Evolutionary conservation across 805 yeast genomes (phyloP).

Genomic region (Wickerhamiella azymoides): DNA sequence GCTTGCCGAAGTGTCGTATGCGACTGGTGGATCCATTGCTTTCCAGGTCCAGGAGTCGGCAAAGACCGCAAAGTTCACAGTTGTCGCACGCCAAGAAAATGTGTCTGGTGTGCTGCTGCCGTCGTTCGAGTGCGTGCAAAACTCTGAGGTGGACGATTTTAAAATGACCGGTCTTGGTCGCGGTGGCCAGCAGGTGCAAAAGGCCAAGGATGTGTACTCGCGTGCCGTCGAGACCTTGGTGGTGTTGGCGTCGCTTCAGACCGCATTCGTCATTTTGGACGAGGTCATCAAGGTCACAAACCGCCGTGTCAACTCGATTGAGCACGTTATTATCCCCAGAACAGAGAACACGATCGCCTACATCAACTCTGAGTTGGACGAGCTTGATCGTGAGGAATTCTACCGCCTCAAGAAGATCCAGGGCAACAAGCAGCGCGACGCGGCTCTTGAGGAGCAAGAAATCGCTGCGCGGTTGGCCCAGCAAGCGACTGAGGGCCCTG

Average conservation of each 20-base stretch:
- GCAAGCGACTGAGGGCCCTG: slow-evolving; percentile 9
- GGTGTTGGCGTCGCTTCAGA: slow-evolving; percentile 88
- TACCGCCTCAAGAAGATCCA: slow-evolving; percentile 93
- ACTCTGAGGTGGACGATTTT: slow-evolving; percentile 81
- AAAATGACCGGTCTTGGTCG: slow-evolving; percentile 93
- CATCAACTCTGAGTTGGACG: slow-evolving; percentile 92
- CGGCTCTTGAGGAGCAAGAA: slow-evolving; percentile 17
- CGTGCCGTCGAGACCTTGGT: slow-evolving; percentile 95
- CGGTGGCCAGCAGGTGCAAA: slow-evolving; percentile 96
- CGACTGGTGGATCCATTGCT: slow-evolving; percentile 91
- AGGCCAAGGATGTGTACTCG: slow-evolving; percentile 84
- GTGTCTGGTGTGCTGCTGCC: slow-evolving; percentile 94
- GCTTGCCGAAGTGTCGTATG: slow-evolving; percentile 91
- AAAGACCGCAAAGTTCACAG: slow-evolving; percentile 73
- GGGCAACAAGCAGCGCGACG: slow-evolving; percentile 76
- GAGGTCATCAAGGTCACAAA: slow-evolving; percentile 97
- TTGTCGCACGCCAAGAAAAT: slow-evolving; percentile 85
- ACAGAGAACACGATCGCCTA: slow-evolving; percentile 88
- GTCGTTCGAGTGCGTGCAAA: slow-evolving; percentile 73
- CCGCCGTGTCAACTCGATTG: slow-evolving; percentile 97
- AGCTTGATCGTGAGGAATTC: slow-evolving; percentile 95
- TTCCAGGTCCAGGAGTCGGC: slow-evolving; percentile 94
- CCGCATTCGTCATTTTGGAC: slow-evolving; percentile 91
- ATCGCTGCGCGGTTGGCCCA: slow-evolving; percentile 11
- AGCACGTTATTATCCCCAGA: slow-evolving; percentile 94